Conservation (phyloP, 345 rosid genomes). For the Eucalyptus virginea region DNA sequence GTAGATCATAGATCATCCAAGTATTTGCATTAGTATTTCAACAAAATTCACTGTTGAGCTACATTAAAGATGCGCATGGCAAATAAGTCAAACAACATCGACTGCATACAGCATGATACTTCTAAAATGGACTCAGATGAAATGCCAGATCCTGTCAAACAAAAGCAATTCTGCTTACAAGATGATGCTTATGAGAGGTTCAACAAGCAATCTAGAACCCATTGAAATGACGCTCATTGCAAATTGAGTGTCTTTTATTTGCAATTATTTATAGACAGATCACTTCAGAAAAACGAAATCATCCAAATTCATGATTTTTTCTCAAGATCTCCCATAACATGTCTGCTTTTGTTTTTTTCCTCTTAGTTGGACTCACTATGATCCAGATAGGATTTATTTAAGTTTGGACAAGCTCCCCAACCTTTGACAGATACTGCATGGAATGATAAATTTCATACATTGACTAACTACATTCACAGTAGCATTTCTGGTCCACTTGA, state of each 20-base stretch:
- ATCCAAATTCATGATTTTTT: neutral
- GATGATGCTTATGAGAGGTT: neutral
- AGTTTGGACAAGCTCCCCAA: neutral
- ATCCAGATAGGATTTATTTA: neutral
- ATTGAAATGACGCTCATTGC: neutral
- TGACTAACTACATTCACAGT: neutral
- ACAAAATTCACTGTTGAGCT: neutral
- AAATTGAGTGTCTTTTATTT: neutral
- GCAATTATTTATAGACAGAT: neutral
- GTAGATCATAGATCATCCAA: conserved; percentile 5
- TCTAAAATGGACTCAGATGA: neutral
- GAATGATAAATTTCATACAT: neutral
- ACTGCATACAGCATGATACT: neutral
- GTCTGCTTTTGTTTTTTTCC: neutral
- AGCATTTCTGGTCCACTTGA: neutral
- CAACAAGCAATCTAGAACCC: neutral
- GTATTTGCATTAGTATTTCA: neutral
- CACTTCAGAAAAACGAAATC: neutral
- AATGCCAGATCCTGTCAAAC: neutral
- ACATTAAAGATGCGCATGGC: neutral
- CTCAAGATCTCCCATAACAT: neutral
- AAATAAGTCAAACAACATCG: neutral
- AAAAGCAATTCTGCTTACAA: neutral
- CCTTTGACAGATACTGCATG: neutral
- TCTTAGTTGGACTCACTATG: neutral